Conservation (phyloP, 768 basidiomycete species). For the Boletus patriciae region DNA sequence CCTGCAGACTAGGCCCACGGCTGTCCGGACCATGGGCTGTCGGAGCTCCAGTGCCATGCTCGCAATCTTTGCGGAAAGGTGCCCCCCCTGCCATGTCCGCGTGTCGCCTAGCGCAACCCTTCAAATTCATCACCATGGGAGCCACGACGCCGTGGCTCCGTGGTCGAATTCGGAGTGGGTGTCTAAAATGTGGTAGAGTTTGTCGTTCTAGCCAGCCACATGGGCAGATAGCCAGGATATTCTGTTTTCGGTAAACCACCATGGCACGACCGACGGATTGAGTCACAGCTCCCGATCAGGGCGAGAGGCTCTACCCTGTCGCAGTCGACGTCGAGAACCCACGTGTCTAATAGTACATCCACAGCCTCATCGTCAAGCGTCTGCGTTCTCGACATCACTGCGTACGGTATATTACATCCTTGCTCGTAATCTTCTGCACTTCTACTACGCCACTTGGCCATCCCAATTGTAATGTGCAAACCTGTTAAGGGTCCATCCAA, state of each 20-base stretch:
- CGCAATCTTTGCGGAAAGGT: background rate
- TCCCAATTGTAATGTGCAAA: slow-evolving; percentile 76
- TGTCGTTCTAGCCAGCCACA: background rate
- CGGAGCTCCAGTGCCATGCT: slow-evolving; percentile 4
- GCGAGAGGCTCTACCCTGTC: background rate
- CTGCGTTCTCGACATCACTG: slow-evolving; percentile 11
- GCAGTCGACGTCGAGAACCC: slow-evolving; percentile 28
- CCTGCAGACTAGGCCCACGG: background rate
- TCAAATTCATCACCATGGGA: slow-evolving; percentile 27
- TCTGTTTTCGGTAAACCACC: slow-evolving; percentile 1
- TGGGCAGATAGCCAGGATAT: background rate
- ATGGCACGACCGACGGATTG: slow-evolving; percentile 8
- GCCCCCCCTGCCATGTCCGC: slow-evolving; percentile 2
- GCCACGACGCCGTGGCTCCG: slow-evolving; percentile 15
- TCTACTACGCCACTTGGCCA: slow-evolving; percentile 42
- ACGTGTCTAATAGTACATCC: slow-evolving; percentile 15
- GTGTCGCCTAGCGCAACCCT: slow-evolving; percentile 12
- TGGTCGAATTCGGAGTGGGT: slow-evolving; percentile 3
- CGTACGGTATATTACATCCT: slow-evolving; percentile 7
- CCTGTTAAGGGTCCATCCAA: slow-evolving; percentile 71
- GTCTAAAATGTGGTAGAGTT: background rate
- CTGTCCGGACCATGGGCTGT: slow-evolving; percentile 12
- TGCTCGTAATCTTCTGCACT: slow-evolving; percentile 4
- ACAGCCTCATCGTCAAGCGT: slow-evolving; percentile 11
- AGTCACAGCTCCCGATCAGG: slow-evolving; percentile 15